Percentiles rank a stretch among this genome's conserved stretches.
These are phyloP conservation scores for Pythium plurisporium DNA, from an alignment of 352 stramenopile species.

Conservation along the genomic window DNA sequence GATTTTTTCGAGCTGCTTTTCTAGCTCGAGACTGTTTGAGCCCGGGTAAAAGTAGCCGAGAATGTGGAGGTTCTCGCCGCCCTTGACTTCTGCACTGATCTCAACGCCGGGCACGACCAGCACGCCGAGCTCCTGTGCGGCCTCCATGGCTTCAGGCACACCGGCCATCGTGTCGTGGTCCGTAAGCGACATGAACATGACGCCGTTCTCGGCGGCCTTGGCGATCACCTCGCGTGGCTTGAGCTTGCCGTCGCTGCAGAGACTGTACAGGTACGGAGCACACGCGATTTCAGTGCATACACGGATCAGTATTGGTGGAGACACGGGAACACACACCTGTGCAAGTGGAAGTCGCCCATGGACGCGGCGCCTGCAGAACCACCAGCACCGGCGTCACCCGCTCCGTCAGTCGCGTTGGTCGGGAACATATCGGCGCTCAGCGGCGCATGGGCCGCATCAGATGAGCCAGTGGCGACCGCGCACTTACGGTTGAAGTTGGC, in stretches of 20 bases:
- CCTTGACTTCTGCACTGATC: conserved; percentile 83
- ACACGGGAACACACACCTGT: conserved; percentile 45
- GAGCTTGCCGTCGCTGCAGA: conserved; percentile 81
- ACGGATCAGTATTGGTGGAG: too few relatives aligned
- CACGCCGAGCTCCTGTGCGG: conserved; percentile 56
- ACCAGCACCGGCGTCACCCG: conserved; percentile 31
- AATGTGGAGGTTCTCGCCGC: conserved; percentile 82
- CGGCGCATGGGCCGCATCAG: neutral
- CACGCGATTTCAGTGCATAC: too few relatives aligned
- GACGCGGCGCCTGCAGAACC: conserved; percentile 49
- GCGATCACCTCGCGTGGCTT: conserved; percentile 67
- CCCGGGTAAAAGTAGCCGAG: conserved; percentile 83
- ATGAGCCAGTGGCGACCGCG: conserved; percentile 2
- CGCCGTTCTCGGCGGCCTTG: conserved; percentile 72
- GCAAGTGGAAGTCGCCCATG: conserved; percentile 77
- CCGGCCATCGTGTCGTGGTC: conserved; percentile 87
- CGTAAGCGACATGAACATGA: conserved; percentile 79
- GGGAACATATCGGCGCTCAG: conserved; percentile 77
- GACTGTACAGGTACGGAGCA: conserved; percentile 33
- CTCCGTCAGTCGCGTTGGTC: conserved; percentile 33
- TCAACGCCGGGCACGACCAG: conserved; percentile 79
- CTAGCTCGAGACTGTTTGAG: conserved; percentile 65
- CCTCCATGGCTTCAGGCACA: conserved; percentile 64
- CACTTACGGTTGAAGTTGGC: conserved; percentile 86
- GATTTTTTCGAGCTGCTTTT: conserved; percentile 77